Evolutionary conservation across 495 filamentous ascomycete species (phyloP), one percentile per base, ranked within the genome.

Genomic region (Daldinia loculata): DNA sequence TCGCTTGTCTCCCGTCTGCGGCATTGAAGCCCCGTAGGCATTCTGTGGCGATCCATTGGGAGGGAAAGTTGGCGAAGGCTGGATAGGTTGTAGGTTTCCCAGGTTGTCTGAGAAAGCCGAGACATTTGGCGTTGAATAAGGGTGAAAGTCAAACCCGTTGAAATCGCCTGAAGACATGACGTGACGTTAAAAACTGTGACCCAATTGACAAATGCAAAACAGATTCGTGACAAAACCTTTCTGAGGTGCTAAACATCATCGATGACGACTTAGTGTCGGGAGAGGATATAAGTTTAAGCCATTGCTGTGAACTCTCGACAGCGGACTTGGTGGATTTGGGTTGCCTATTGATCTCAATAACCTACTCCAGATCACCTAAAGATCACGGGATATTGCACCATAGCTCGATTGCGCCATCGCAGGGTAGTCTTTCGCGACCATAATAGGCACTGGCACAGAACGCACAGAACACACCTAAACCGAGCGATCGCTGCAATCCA

Each of bases 121-220:
- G 66, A 84, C 79, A 70, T 81, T 81, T 67, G 82, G 83, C 66
- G 81, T 80, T 70, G 79, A 77, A 73, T 84, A 85, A 58, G 67
- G 76, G 76, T 79, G 80, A 65, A 82, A 85, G 51, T 84, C 82
- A 61, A 80, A 77, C 62, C 82, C 81, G 75, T 78, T 80, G 61
- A 83, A 85, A 65, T 84, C 82, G 75, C 80, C 82, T 85, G 81
- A 76, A 80, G 82, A 77, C 82, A 84, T 84, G 69, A 71, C 65
- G 75, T 72, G 69, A 75, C 53, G 72, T 73, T 75, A 77, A 63
- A 76, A 69, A 60, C 34, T 66, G 64, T 72, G 61, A 45, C 59
- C 63, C 64, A 67, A 58, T 66, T 63, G 61, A 75, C 63, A 69
- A 73, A 50, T 60, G 29, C 74, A 59, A 69, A 71, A 69, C 61